A percentile compares a stretch with the other conserved stretches of the same genome.
These are phyloP conservation scores for Elymus sibiricus DNA, from an alignment of 176 grass and related monocot species.

Conservation along the genomic window DNA sequence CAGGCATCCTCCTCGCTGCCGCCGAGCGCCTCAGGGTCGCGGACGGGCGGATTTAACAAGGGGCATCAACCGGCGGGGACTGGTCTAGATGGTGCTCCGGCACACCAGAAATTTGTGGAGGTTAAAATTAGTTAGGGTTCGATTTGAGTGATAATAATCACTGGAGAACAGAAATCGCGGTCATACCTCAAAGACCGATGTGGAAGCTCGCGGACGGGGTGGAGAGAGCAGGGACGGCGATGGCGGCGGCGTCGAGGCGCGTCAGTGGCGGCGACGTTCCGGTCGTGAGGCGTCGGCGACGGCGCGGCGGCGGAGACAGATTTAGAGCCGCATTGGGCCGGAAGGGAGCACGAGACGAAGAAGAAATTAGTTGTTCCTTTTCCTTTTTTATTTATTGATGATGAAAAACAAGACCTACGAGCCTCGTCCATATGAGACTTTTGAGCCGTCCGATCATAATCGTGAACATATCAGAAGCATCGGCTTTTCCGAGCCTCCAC, in stretches of 20 bases:
- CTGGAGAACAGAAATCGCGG: neutral
- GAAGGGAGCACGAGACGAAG: neutral
- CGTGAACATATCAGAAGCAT: no score
- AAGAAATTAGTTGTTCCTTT: neutral
- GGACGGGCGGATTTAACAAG: neutral
- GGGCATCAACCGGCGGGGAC: neutral
- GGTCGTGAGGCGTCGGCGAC: neutral
- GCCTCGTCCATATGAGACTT: no score
- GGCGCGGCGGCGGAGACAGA: neutral
- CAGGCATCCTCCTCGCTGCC: slow-evolving; percentile 33
- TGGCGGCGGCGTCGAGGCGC: neutral
- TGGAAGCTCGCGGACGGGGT: neutral
- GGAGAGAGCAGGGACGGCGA: neutral
- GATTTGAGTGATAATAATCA: neutral
- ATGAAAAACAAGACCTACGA: no score
- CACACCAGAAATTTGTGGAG: neutral
- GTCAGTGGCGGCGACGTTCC: neutral
- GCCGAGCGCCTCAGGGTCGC: neutral
- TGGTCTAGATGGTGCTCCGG: neutral
- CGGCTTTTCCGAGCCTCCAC: no score
- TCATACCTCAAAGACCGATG: neutral
- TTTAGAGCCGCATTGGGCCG: neutral
- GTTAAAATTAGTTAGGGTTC: neutral
- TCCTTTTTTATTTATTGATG: neutral
- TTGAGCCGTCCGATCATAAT: no score